phyloP scores from a whole-genome alignment of 192 early-diverging fungal genomes.

The Backusella mclennaniae region DNA sequence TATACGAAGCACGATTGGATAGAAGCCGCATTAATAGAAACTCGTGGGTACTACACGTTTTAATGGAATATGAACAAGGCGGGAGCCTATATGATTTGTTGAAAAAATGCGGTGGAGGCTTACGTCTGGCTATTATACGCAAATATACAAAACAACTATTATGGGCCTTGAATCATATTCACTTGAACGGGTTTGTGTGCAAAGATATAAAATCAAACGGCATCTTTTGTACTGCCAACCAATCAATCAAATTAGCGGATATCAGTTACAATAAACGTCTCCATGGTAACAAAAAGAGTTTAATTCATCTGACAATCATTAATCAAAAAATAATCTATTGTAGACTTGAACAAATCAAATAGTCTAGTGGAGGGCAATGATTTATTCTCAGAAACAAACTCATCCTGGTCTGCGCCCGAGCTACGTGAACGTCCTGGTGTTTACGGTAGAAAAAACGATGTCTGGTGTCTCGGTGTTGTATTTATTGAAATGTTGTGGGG shows the following conservation, averaged over 20 bases:
- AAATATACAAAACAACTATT: slow-evolving; percentile 69
- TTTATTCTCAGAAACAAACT: not conserved
- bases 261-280: slow-evolving; percentile 64
- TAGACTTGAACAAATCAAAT: slow-evolving; percentile 34
- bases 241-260: slow-evolving; percentile 63
- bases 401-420: slow-evolving; percentile 57
- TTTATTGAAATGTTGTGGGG: slow-evolving; percentile 75
- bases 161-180: slow-evolving; percentile 59
- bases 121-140: slow-evolving; percentile 44
- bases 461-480: slow-evolving; percentile 68
- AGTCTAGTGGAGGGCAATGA: slow-evolving; percentile 9
- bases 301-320: not conserved
- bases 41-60: slow-evolving; percentile 45
- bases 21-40: slow-evolving; percentile 19
- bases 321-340: not conserved
- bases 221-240: slow-evolving; percentile 42
- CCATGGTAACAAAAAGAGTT: slow-evolving; percentile 34
- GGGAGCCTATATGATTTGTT: slow-evolving; percentile 63
- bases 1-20: slow-evolving; percentile 59
- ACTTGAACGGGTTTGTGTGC: slow-evolving; percentile 65
- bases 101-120: slow-evolving; percentile 59
- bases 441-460: slow-evolving; percentile 70
- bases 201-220: slow-evolving; percentile 49
- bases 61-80: slow-evolving; percentile 49
- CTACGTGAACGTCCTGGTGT: slow-evolving; percentile 57